Evolutionary conservation across 805 yeast genomes (phyloP), one percentile per base, ranked within the genome.

Genomic region (Kurtzmaniella cleridarum): DNA sequence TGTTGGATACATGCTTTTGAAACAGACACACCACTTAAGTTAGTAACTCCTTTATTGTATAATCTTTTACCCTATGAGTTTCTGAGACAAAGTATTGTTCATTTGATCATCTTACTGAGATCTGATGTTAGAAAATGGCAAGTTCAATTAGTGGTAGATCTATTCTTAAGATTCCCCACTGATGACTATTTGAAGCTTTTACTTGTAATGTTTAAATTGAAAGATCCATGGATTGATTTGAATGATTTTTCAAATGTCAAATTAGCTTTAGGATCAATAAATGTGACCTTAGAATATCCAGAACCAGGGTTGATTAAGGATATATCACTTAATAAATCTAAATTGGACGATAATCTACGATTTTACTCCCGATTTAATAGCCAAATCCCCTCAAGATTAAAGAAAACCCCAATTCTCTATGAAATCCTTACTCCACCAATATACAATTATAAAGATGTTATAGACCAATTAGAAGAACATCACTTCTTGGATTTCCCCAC

Each of bases 141-240:
- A 23, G 49, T 61, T 12, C 53, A 56, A 35, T 40, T 51, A 14
- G 58, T 56, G 8, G 54, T 54, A 1, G 64, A 58, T 26, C 48
- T 63, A 31, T 50, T 42, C 34, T 30, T 35, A 2, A 55, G 54
- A 33, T 64, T 64, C 40, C 70, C 70, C 14, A 41, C 47, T 27
- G 70, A 64, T 38, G 54, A 49, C 13, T 45, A 53, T 17, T 45
- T 64, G 28, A 52, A 45, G 30, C 42, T 44, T 10, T 41, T 62
- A 14, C 32, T 62, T 15, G 44, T 48, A 1, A 41, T 55, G 7
- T 53, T 59, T 41, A 49, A 46, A 35, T 41, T 46, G 18, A 11
- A 50, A 15, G 47, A 48, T 8, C 64, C 62, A 3, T 34, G 28
- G 5, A 24, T 53, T 7, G 53, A 52, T 35, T 41, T 47, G 33